Evolutionary conservation across 2,329 filamentous ascomycete species (phyloP), one percentile per base, ranked within the genome.

Genomic region (Penicillium sp.): DNA sequence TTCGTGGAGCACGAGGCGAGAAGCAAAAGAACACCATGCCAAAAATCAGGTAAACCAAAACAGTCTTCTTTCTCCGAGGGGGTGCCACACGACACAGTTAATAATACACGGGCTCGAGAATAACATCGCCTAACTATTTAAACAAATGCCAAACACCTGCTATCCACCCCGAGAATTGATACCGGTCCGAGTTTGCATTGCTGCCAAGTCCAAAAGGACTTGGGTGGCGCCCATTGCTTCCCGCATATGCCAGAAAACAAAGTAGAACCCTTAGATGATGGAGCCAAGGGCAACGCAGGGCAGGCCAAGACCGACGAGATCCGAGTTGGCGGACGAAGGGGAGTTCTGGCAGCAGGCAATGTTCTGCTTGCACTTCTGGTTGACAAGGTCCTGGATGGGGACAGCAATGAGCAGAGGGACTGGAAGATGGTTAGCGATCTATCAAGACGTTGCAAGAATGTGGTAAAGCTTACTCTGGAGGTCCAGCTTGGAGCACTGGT

Each of bases 401-500:
- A 69, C 42, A 48, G 49, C 65, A 46, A 70, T 56, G 47, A 51
- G 40, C 28, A 69, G 44, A 52, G 55, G 44, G 53, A 65, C 54
- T 61, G 47, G 20, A 15, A 18, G 15, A 3, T 13, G 23, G n/a
- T 40, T 40, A 40, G 38, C 23, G 3, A 6, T 25, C 2, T 4
- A n/a, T 27, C 37, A 27, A 18, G 5, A 13, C 3, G 13, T 0
- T 25, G 1, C 1, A 9, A 15, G 13, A 0, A n/a, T 1, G n/a
- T 8, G 6, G 24, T 9, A 7, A 20, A 35, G 48, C 66, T 44
- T 60, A 69, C 67, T 40, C 47, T 61, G 52, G 44, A 70, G 28
- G 37, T 62, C 57, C 35, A 72, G 63, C 64, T 71, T 70, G 62
- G 68, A 69, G 69, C 70, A 72, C 64, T 70, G 63, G 55, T 71